Evolutionary conservation across 139 green algal genomes (phyloP).

Genomic region (Picochlorum sp.): DNA sequence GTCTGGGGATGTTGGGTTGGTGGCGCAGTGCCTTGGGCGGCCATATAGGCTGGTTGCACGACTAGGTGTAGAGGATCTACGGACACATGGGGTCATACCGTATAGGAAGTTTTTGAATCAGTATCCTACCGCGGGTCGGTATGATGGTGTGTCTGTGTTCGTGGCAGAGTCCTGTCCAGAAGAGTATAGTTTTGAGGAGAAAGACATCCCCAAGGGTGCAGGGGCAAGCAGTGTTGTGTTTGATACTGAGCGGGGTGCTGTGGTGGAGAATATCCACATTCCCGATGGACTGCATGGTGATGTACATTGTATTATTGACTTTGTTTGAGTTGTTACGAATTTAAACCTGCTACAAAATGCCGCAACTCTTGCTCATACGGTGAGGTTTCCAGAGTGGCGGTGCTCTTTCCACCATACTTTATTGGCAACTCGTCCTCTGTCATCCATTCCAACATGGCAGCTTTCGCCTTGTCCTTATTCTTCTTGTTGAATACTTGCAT

Average conservation of each 20-base stretch:
- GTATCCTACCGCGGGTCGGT: neutral
- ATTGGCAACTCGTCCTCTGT: constrained; percentile 4
- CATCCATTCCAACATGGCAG: constrained; percentile 11
- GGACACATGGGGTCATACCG: no score
- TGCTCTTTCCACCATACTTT: constrained; percentile 10
- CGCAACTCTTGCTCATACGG: neutral
- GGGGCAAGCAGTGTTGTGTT: no score
- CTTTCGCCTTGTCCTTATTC: neutral
- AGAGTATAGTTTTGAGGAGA: neutral
- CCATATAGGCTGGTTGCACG: constrained; percentile 29
- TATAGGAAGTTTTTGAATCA: neutral
- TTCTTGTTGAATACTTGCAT: constrained; percentile 19
- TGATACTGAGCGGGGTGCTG: no score
- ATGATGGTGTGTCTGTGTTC: neutral
- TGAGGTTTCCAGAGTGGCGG: neutral
- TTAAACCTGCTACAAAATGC: constrained; percentile 3
- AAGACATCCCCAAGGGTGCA: neutral
- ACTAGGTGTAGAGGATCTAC: no score
- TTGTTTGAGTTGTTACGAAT: constrained; percentile 4
- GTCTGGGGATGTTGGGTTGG: constrained; percentile 28
- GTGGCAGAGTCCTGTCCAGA: neutral
- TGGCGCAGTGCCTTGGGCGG: constrained; percentile 30
- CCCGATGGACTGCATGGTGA: no score
- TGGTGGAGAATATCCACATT: no score
- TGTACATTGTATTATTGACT: neutral